phyloP scores from a whole-genome alignment of 257 asterid species.

The Solanum clarkiae region DNA sequence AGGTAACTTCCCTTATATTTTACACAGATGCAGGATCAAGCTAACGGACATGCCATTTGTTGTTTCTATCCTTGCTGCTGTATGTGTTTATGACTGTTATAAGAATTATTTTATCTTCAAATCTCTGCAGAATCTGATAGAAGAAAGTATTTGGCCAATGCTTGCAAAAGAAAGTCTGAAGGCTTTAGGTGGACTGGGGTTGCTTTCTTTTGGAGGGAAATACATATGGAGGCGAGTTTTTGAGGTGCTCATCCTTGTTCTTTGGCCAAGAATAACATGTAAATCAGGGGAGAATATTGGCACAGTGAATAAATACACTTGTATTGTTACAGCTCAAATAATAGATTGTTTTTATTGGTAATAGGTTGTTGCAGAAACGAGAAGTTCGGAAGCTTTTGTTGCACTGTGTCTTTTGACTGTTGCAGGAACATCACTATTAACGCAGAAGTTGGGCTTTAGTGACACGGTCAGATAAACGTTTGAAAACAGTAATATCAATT shows the following conservation, averaged over 20 bases:
- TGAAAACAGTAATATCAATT: not conserved
- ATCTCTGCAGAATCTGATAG: constrained; percentile 55
- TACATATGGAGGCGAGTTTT: constrained; percentile 76
- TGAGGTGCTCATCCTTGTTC: constrained; percentile 47
- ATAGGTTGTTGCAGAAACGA: constrained; percentile 94
- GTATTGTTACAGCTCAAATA: not conserved
- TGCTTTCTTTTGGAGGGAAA: constrained; percentile 95
- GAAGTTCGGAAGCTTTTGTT: constrained; percentile 97
- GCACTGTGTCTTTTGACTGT: constrained; percentile 96
- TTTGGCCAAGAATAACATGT: not conserved
- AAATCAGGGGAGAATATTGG: not conserved
- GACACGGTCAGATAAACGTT: constrained; percentile 71
- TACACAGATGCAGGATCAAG: not conserved
- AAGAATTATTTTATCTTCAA: not conserved
- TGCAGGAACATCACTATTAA: constrained; percentile 91
- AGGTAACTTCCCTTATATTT: not conserved
- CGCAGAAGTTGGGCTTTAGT: constrained; percentile 94
- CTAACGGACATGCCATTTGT: not conserved
- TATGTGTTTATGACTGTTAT: not conserved
- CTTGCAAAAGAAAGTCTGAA: constrained; percentile 85
- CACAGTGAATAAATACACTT: not conserved
- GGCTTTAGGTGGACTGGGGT: constrained; percentile 83
- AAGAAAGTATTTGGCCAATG: constrained; percentile 85
- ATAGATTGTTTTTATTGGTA: constrained; percentile 15
- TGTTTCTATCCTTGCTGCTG: not conserved